phyloP scores from a whole-genome alignment of 2,329 filamentous ascomycete species.

The Blastomyces silverae region DNA sequence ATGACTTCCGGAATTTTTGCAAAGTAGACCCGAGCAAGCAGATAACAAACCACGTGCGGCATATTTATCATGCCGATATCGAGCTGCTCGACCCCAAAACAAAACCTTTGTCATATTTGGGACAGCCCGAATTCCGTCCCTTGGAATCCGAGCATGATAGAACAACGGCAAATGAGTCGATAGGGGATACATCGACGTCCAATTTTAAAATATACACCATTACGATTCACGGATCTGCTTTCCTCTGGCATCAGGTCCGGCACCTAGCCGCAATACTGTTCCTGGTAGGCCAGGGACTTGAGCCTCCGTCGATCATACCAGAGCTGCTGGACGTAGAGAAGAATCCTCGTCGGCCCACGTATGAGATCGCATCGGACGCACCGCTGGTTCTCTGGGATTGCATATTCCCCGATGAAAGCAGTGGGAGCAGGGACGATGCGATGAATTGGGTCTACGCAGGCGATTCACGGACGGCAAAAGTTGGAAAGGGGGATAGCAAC shows the following conservation, averaged over 20 bases:
- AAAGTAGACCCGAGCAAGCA: conserved; percentile 88
- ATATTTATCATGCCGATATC: conserved; percentile 74
- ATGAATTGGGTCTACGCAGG: conserved; percentile 75
- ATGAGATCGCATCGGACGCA: conserved; percentile 83
- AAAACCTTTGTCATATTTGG: conserved; percentile 53
- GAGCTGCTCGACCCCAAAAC: conserved; percentile 55
- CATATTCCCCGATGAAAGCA: conserved; percentile 61
- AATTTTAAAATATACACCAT: conserved; percentile 72
- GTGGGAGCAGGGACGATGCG: conserved; percentile 50
- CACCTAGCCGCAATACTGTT: conserved; percentile 94
- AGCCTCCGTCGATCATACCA: conserved; percentile 64
- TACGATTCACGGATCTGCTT: conserved; percentile 80
- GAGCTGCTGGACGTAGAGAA: conserved; percentile 65
- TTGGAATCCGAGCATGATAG: conserved; percentile 18
- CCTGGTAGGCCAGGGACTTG: conserved; percentile 79
- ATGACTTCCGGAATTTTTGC: conserved; percentile 97
- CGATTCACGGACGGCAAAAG: conserved; percentile 48
- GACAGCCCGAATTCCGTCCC: conserved; percentile 41
- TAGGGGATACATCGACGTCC: conserved; percentile 33
- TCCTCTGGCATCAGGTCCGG: conserved; percentile 96
- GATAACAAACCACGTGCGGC: conserved; percentile 71
- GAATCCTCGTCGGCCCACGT: conserved; percentile 71
- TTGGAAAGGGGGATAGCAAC: conserved; percentile 43
- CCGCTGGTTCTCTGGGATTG: conserved; percentile 96
- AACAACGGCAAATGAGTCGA: conserved; percentile 15